Conservation (phyloP, 208 protist species). For the Histomonas meleagridis region DNA sequence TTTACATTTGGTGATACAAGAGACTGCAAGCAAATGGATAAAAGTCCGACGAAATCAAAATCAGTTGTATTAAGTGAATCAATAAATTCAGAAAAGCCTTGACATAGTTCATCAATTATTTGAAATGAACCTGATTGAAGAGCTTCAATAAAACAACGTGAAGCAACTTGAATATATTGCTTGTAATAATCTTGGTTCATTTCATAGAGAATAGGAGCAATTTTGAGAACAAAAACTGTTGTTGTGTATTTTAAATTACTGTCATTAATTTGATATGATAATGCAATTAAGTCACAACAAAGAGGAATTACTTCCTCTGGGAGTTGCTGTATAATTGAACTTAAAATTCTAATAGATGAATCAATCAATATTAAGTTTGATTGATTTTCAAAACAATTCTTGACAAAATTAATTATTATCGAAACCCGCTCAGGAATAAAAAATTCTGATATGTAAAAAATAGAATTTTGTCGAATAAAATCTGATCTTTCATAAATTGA, state of each 20-base stretch:
- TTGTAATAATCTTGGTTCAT: background rate
- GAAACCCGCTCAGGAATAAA: background rate
- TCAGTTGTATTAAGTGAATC: background rate
- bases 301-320: no score
- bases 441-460: conserved; percentile 6
- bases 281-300: no score
- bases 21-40: background rate
- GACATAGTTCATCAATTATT: no score
- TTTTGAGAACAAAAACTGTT: no score
- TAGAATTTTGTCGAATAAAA: background rate
- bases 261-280: no score
- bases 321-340: no score
- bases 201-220: no score
- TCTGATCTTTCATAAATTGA: background rate
- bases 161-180: background rate
- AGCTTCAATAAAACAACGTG: background rate
- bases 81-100: no score
- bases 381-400: background rate
- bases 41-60: background rate
- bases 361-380: no score
- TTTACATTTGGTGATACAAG: background rate
- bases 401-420: background rate
- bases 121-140: background rate
- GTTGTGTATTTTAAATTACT: no score
- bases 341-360: no score